Conservation (phyloP, 1,139 yeast species). For the Pichia kudriavzevii region DNA sequence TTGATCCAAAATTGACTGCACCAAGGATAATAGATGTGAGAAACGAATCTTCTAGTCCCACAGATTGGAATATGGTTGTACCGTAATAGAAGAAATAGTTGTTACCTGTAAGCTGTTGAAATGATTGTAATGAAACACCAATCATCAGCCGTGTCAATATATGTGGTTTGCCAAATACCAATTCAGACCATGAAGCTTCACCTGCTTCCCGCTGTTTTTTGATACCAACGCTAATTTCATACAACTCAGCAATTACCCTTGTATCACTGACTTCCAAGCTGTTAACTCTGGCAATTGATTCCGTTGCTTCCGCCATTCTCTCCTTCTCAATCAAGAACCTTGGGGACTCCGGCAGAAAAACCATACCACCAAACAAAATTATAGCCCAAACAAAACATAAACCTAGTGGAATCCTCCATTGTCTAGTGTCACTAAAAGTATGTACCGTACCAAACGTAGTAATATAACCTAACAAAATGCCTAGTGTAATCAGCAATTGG, state of each 20-base stretch:
- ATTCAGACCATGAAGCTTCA: slow-evolving; percentile 56
- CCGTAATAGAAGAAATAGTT: slow-evolving; percentile 80
- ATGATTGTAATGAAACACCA: slow-evolving; percentile 59
- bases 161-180: slow-evolving; percentile 58
- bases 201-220: slow-evolving; percentile 58
- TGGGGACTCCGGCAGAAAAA: slow-evolving; percentile 72
- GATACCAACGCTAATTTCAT: slow-evolving; percentile 53
- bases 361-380: slow-evolving; percentile 44
- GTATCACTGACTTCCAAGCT: slow-evolving; percentile 52
- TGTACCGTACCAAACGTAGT: slow-evolving; percentile 51
- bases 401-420: slow-evolving; percentile 62
- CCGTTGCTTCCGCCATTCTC: slow-evolving; percentile 48
- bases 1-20: slow-evolving; percentile 68
- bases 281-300: slow-evolving; percentile 57
- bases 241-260: slow-evolving; percentile 49
- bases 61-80: slow-evolving; percentile 67
- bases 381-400: slow-evolving; percentile 43
- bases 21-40: slow-evolving; percentile 72
- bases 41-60: slow-evolving; percentile 66
- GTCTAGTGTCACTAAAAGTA: slow-evolving; percentile 37
- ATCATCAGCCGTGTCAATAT: slow-evolving; percentile 53
- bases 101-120: slow-evolving; percentile 75
- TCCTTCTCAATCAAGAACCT: slow-evolving; percentile 54
- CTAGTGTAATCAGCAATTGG: slow-evolving; percentile 58
- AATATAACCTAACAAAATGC: slow-evolving; percentile 56